These are phyloP conservation scores for Hyphopichia homilentoma DNA, from an alignment of 805 yeast genomes.

Conservation along the genomic window DNA sequence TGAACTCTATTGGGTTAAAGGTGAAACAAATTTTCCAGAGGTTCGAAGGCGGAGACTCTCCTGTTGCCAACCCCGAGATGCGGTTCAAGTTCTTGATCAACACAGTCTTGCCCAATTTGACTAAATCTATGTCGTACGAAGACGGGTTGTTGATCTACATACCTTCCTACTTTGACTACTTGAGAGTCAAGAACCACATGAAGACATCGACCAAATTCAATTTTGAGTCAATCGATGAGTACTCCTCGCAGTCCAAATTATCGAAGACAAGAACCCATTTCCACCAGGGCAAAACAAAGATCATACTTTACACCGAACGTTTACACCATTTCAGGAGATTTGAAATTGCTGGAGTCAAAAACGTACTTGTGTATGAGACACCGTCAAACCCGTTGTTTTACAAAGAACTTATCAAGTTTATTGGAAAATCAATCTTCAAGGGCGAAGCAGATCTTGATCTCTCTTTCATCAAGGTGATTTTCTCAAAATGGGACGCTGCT, in stretches of 20 bases:
- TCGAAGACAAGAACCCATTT: constrained; percentile 71
- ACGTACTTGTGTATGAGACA: constrained; percentile 73
- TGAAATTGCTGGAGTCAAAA: constrained; percentile 80
- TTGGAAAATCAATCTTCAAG: constrained; percentile 60
- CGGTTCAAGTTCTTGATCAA: constrained; percentile 79
- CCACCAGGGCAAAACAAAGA: constrained; percentile 54
- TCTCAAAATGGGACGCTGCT: constrained; percentile 75
- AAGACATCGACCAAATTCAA: constrained; percentile 58
- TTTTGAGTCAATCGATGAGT: constrained; percentile 78
- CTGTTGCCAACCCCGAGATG: constrained; percentile 71
- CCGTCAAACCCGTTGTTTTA: constrained; percentile 87
- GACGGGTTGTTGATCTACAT: constrained; percentile 77
- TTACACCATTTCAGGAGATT: constrained; percentile 87
- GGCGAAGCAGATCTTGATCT: constrained; percentile 46
- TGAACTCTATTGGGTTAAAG: constrained; percentile 62
- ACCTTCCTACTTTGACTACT: constrained; percentile 83
- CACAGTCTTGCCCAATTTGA: constrained; percentile 67
- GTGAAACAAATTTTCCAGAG: constrained; percentile 70
- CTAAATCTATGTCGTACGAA: constrained; percentile 56
- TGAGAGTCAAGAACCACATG: constrained; percentile 71
- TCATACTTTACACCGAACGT: constrained; percentile 90
- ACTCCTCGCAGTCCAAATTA: constrained; percentile 67
- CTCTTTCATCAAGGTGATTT: constrained; percentile 54
- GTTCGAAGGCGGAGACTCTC: constrained; percentile 49
- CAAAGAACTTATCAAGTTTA: constrained; percentile 64